phyloP scores from a whole-genome alignment of 768 basidiomycete species.

The Termitomyces sp. region DNA sequence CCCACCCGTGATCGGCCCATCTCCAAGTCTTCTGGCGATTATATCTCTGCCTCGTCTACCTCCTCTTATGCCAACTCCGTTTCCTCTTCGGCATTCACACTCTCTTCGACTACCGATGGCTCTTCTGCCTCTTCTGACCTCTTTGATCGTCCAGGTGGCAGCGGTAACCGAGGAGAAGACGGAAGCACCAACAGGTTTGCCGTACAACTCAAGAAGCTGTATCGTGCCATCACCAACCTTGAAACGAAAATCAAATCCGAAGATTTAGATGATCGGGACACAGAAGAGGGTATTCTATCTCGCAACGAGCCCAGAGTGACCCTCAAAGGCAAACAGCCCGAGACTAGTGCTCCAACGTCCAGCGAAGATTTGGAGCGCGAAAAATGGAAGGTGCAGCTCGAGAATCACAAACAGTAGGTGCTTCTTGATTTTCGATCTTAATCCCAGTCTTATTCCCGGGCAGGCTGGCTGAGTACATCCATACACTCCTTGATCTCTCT shows the following conservation, averaged over 20 bases:
- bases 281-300: conserved; percentile 29
- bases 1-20: conserved; percentile 42
- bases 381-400: conserved; percentile 68
- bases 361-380: conserved; percentile 68
- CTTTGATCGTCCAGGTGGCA: conserved; percentile 50
- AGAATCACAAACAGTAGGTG: conserved; percentile 84
- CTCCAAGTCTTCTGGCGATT: conserved; percentile 65
- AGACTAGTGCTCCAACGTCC: conserved; percentile 9
- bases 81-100: conserved; percentile 64
- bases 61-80: conserved; percentile 72
- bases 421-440: neutral
- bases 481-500: conserved; percentile 82
- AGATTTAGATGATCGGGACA: conserved; percentile 48
- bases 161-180: conserved; percentile 47
- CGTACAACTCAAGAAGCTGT: conserved; percentile 73
- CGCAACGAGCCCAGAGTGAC: conserved; percentile 37
- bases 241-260: conserved; percentile 72
- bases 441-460: conserved; percentile 2
- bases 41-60: conserved; percentile 69
- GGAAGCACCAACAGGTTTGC: conserved; percentile 63
- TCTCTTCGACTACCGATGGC: conserved; percentile 74
- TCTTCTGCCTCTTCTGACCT: conserved; percentile 71
- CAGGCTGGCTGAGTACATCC: conserved; percentile 88
- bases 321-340: conserved; percentile 38
- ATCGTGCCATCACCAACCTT: conserved; percentile 75